Base-by-base conservation (phyloP, 108 stramenopile species). In the Stephanodiscus triporus region DNA sequence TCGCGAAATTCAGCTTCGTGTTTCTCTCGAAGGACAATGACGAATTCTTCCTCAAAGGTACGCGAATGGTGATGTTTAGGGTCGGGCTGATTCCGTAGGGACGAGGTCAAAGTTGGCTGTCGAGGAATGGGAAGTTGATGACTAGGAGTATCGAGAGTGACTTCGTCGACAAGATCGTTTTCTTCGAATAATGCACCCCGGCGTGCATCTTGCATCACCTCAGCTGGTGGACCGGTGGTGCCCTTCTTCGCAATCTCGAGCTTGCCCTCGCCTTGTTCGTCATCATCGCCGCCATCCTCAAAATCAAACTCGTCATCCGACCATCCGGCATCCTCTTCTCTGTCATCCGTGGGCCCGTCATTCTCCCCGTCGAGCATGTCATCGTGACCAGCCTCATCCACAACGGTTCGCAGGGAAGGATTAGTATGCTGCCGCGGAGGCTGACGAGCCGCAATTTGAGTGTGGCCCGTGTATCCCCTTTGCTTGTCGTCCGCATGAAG, bases 231-330 rank as follows among this genome's bases (percentile, higher is more conserved):
- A 23, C 24, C 23, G 13, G 9, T 11, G 11, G 4, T 27, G 2
- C 53, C 53, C 10, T 27, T 17, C 30, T 24, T 26, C 17, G 56
- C 30, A 34, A 17, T 57, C 56, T 26, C 56, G 17, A 57, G 23
- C 56, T 57, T 32, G 17, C 8, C 30, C 14, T 16, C 56, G 0
- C 14, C 43, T 16, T 45, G 43, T 14, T 16, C 43, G 24, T 49
- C 37, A 13, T 78, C 45, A 36, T 61, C 34, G 7, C 22, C 59
- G 27, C 57, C 70, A 19, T 81, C 80, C 23, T 75, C 74, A 40
- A 75, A 72, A 48, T 81, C 70, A 20, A 81, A 67, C 10, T 70
- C 74, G 30, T 75, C 80, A 49, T 81, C 80, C 14, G 74, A 75
- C 80, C 80, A 81, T 9, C 80, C 80, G 19, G 40, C 73, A 72